Percentiles rank a stretch among this genome's conserved stretches.
These are phyloP conservation scores for Phlyctochytrium arcticum DNA, from an alignment of 192 early-diverging fungal genomes.

Conservation along the genomic window DNA sequence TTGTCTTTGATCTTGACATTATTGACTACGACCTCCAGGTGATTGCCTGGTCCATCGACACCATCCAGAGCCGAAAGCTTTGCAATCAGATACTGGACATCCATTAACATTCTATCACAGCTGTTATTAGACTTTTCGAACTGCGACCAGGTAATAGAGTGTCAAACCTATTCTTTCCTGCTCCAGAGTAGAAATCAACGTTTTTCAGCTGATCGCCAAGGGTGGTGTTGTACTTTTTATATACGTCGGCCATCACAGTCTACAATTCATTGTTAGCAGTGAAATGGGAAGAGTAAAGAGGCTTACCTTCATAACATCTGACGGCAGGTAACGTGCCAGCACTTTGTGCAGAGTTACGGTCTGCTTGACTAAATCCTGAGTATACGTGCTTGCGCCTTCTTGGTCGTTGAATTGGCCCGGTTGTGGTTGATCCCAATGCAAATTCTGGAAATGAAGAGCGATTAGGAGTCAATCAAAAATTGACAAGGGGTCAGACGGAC, in stretches of 20 bases:
- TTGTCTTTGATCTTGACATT: conserved; percentile 70
- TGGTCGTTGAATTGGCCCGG: conserved; percentile 29
- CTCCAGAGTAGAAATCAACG: conserved; percentile 42
- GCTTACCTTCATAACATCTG: conserved; percentile 62
- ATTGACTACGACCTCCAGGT: conserved; percentile 74
- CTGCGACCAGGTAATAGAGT: not conserved
- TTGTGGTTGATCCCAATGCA: conserved; percentile 56
- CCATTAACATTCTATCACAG: conserved; percentile 61
- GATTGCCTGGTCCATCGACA: conserved; percentile 67
- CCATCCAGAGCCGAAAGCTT: conserved; percentile 64
- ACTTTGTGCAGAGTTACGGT: conserved; percentile 88
- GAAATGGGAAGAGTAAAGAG: not conserved
- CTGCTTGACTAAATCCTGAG: conserved; percentile 87
- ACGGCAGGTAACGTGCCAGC: conserved; percentile 77
- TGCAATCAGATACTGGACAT: conserved; percentile 69
- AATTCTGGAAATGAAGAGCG: conserved; percentile 12
- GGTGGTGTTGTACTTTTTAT: conserved; percentile 68
- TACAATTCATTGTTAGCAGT: conserved; percentile 17
- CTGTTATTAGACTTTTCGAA: not conserved
- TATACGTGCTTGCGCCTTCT: conserved; percentile 41
- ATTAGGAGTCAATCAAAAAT: not conserved
- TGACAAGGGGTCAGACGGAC: conserved; percentile 31
- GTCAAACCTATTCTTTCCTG: conserved; percentile 63
- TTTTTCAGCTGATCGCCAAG: conserved; percentile 69
- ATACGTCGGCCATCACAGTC: conserved; percentile 74